A percentile compares a stretch with the other conserved stretches of the same genome.
Evolutionary conservation across 139 green algal genomes (phyloP).

Genomic region (Astrephomene gubernaculifera): DNA sequence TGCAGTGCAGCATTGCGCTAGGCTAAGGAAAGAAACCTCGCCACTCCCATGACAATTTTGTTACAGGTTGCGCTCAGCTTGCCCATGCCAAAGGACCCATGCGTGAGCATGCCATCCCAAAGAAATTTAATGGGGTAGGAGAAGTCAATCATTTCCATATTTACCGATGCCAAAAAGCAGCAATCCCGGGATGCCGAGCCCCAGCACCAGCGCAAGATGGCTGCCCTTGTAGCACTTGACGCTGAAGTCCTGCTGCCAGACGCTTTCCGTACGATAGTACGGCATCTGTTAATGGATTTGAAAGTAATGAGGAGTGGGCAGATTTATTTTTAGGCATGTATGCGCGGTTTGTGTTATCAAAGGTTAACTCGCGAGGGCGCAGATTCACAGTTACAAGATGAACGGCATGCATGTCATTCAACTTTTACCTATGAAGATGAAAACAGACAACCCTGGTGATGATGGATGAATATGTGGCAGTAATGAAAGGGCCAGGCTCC

Average conservation of each 20-base stretch:
- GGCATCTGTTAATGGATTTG: too few species aligned
- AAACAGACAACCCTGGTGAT: too few species aligned
- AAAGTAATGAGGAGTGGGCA: too few species aligned
- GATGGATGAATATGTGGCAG: too few species aligned
- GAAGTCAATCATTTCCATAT: too few species aligned
- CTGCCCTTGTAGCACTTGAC: not conserved
- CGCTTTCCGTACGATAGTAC: not conserved
- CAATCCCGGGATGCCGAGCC: not conserved
- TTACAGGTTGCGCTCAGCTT: not conserved
- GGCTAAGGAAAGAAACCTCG: not conserved
- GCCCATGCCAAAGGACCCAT: not conserved
- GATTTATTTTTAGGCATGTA: too few species aligned
- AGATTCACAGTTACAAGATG: too few species aligned
- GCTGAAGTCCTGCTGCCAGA: conserved; percentile 9
- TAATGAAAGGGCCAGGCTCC: too few species aligned
- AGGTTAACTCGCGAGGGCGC: too few species aligned
- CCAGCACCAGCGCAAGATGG: conserved; percentile 13
- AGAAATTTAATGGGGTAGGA: too few species aligned
- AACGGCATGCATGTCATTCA: not conserved
- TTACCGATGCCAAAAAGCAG: conserved; percentile 7
- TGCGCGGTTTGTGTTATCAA: too few species aligned
- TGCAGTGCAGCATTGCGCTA: not conserved
- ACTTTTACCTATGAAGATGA: not conserved
- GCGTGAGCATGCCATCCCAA: too few species aligned
- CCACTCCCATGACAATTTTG: not conserved